phyloP scores from a whole-genome alignment of 2,329 filamentous ascomycete species.

The Ascochyta viciae-villosae region DNA sequence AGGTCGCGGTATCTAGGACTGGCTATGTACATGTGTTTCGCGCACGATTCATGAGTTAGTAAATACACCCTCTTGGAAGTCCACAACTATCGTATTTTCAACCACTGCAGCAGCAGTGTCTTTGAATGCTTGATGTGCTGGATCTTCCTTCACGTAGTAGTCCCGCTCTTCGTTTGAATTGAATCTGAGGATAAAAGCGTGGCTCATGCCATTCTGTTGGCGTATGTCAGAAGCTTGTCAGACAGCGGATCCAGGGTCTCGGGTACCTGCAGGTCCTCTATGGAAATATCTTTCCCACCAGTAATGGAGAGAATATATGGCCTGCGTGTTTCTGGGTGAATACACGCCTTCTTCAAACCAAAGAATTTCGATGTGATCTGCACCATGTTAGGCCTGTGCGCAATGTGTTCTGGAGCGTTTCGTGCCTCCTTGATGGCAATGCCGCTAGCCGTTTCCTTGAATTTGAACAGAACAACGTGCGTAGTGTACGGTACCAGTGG shows the following conservation, averaged over 20 bases:
- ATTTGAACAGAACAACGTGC: conserved; percentile 45
- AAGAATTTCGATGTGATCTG: conserved; percentile 42
- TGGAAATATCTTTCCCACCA: conserved; percentile 45
- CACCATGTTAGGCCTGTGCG: conserved; percentile 17
- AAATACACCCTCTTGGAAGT: conserved; percentile 48
- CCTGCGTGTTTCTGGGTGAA: conserved; percentile 33
- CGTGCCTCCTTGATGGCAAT: conserved; percentile 41
- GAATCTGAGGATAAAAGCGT: conserved; percentile 55
- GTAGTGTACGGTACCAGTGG: conserved; percentile 33
- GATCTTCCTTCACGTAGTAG: conserved; percentile 54
- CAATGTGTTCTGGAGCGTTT: not conserved
- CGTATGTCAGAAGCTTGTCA: conserved; percentile 55
- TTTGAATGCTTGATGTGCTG: conserved; percentile 50
- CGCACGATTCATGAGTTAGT: conserved; percentile 12
- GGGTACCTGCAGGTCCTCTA: conserved; percentile 42
- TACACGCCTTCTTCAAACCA: conserved; percentile 39
- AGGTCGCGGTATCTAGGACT: not conserved
- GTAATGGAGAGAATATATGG: conserved; percentile 42
- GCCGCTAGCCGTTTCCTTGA: conserved; percentile 36
- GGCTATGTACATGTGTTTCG: not conserved
- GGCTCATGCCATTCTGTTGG: conserved; percentile 54
- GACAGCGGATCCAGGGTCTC: conserved; percentile 3
- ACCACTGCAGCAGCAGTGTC: conserved; percentile 41
- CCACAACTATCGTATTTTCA: conserved; percentile 52
- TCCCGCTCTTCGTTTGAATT: conserved; percentile 50